Base-by-base conservation (phyloP, 2,329 filamentous ascomycete genomes). In the Exophiala oligosperma region DNA sequence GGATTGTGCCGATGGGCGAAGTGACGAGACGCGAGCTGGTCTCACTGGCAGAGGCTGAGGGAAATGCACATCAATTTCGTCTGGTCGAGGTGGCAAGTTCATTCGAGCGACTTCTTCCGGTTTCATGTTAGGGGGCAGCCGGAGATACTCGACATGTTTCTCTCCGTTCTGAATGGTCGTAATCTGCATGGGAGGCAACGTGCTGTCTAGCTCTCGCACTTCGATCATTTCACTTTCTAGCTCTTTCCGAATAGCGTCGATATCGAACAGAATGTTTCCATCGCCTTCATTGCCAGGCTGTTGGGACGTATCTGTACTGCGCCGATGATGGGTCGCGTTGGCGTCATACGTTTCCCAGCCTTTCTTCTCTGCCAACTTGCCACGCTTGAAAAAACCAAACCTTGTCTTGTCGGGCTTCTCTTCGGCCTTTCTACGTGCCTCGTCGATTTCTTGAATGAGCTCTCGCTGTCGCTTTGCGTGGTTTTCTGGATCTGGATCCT, bases 281-380 rank as follows among this genome's bases (percentile, higher is more conserved):
- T 74, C 71, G 68, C 70, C 21, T 69, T 69, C 68, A 83, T 84
- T 46, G 72, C 73, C 17, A 76, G 77, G 61, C 7, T 63, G 60
- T 17, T 17, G 46, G 23, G 21, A 53, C 26, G 9, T 12, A 50
- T 58, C 59, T 37, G 40, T 29, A 29, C 29, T 50, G 28, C 53
- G 49, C 41, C 55, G 58, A 53, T 65, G 48, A 12, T 23, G 24
- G 21, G 8, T 49, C 17, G 54, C 47, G 17, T 57, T 63, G 4
- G 95, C 90, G 70, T 97, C 89, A 71, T 97, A 97, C 7, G 91
- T 91, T 73, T 97, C 93, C 93, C 93, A 97, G 54, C 90, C 89
- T 69, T 92, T 69, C 75, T 92, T 92, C 70, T 92, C 83, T 0
- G 81, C 80, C 43, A 82, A 75, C 60, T 77, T 96, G 68, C 90